Evolutionary conservation across 192 early-diverging fungal genomes (phyloP), one percentile per base, ranked within the genome.

Genomic region (Rhizophagus sp.): DNA sequence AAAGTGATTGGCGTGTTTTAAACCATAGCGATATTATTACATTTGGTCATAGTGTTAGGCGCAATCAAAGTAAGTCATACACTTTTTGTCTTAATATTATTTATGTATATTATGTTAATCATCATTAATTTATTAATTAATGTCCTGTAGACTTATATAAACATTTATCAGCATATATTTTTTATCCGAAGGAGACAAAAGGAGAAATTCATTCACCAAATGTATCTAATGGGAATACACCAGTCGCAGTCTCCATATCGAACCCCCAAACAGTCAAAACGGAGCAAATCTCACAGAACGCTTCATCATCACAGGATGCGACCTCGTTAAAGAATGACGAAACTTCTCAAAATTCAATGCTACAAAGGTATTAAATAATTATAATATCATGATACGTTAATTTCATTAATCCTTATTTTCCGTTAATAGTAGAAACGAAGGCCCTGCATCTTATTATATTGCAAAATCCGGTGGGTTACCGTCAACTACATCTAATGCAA

Each of bases 31-130:
- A 79, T 41, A 24, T 79, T 17, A 70, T 79, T n/a, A 71, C 78
- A 25, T 79, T 79, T 62, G 78, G 78, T 17, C 78, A 79, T 72
- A 79, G 68, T 12, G 78, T 79, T 10, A 30, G 78, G 25, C 66
- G 78, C 27, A 79, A 79, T 71, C 78, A 79, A 47, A 70, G 78
- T 79, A 69, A 61, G 64, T 52, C 22, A 61, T 70, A 36, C 34
- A 22, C 11, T 39, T 5, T 2, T 19, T n/a, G 2, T 36, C 36
- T 36, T 36, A 36, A 36, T 36, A 36, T 62, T 62, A n/a, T 22
- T 3, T 19, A 24, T 67, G 22, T 67, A 30, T 19, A 34, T 15
- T 33, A 4, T 39, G 44, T 39, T 70, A 24, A 8, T 24, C 4
- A 30, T 30, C 30, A 30, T 52, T 30, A 47, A 52, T 47, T 50